Base-by-base conservation (phyloP, 768 basidiomycete species). In the Boletales sp. region DNA sequence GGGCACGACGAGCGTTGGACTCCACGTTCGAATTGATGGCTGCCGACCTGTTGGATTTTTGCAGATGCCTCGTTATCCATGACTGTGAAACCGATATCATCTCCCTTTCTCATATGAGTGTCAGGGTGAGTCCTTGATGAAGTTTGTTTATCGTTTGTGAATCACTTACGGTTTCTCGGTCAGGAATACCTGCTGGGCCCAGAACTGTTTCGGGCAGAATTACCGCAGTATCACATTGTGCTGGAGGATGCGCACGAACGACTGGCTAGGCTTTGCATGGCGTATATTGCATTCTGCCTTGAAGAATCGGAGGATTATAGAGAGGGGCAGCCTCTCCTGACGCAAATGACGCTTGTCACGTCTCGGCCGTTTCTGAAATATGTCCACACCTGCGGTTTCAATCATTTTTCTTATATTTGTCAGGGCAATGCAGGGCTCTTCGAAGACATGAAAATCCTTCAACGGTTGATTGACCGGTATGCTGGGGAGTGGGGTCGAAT, bases 141-240 rank as follows among this genome's bases (percentile, higher is more conserved):
- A 41, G 41, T 9, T 28, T 28, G 1, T 28, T 36, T 44, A 14
- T 35, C 10, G 21, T 18, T 44, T 19, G 34, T 28, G 25, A 28
- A 6, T 28, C 7, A 7, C 25, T 28, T 6, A 17, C 12, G 14
- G 11, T 18, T 34, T 38, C 14, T 1, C 17, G 7, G 36, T 5
- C 11, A 59, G 57, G 48, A 59, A 4, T 59, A 59, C 34, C 57
- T 59, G 0, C 1, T 52, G 0, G 57, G 54, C 19, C 25, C 25
- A 7, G 50, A 49, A 12, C 48, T 59, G 0, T 28, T 56, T 25
- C 8, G 1, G 0, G 32, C 5, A 2, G 44, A 45, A 19, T 12
- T 59, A 1, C 48, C 50, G 2, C 14, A 2, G 6, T 43, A 56
- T 21, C 57, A 48, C 3, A 47, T 59, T 4, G 40, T 49, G 6